A percentile compares a stretch with the other conserved stretches of the same genome.
Conservation (phyloP, 169 alveolate species). For the Plasmodium falciparum region DNA sequence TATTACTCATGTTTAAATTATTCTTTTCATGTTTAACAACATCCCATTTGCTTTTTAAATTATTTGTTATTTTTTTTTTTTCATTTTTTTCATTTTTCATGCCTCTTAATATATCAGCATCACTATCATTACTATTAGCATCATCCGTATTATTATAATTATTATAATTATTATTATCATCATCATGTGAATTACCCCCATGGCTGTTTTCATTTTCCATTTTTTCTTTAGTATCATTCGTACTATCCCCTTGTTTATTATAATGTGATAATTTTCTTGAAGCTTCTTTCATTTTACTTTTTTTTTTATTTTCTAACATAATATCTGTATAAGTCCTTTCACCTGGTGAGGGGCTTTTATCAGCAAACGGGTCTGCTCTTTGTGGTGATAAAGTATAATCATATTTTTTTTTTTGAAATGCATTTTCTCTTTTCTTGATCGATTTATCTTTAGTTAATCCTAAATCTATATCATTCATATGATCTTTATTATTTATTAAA, state of each 20-base stretch:
- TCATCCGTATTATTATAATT: not conserved
- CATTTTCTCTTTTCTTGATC: slow-evolving; percentile 80
- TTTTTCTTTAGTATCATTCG: slow-evolving; percentile 72
- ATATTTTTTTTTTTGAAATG: slow-evolving; percentile 79
- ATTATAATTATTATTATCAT: not conserved
- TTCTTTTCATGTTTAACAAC: slow-evolving; percentile 6
- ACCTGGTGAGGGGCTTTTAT: slow-evolving; percentile 80
- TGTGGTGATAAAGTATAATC: slow-evolving; percentile 87
- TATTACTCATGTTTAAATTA: slow-evolving; percentile 5
- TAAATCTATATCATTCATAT: slow-evolving; percentile 12
- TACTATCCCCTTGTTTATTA: slow-evolving; percentile 43
- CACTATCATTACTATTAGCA: not conserved
- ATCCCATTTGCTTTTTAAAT: slow-evolving; percentile 49
- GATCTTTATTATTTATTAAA: slow-evolving; percentile 18
- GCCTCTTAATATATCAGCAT: not conserved
- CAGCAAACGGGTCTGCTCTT: slow-evolving; percentile 89
- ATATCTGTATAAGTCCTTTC: slow-evolving; percentile 83
- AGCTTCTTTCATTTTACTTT: not conserved
- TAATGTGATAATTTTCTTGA: not conserved
- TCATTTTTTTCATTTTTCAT: not conserved
- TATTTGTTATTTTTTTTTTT: not conserved
- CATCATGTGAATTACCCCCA: slow-evolving; percentile 8
- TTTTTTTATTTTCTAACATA: slow-evolving; percentile 27
- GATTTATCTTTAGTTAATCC: slow-evolving; percentile 78
- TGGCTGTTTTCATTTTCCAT: slow-evolving; percentile 47